Base-by-base conservation (phyloP, 106 monocot species). In the Phalaenopsis equestris region DNA sequence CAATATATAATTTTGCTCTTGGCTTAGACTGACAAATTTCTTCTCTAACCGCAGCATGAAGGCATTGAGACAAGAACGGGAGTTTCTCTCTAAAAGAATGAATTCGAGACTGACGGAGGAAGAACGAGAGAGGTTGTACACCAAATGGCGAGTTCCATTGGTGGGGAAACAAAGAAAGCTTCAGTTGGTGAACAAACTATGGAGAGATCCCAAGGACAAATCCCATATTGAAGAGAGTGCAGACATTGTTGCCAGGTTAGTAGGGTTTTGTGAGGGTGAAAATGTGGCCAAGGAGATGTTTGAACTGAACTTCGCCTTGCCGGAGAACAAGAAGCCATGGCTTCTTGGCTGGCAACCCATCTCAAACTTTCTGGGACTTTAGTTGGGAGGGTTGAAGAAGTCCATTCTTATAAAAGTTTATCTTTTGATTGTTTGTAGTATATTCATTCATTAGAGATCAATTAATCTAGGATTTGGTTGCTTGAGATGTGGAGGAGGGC, bases 221-320 rank as follows among this genome's bases (percentile, higher is more conserved):
- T 72, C 72, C 9, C 94, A 99, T 78, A 88, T 99, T 4, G 91
- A 92, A 46, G 92, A 93, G 70, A 99, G 98, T 58, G 98, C 94
- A 12, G 89, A 99, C 41, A 84, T 99, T 16, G 98, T 99, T 77
- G 98, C 98, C 11, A 86, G 86, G 41, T 65, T 99, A 78, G 98
- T 99, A 1, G 98, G 92, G 23, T 94, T 98, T 76, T 90, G 94
- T 75, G 97, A 98, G 38, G 86, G 90, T 79, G 94, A 92, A 19
- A 92, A 89, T 80, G 81, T 88, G 65, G 82, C 88, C n/a, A 94
- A 91, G 77, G 97, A 98, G 81, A 98, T 98, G 97, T 98, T 98
- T 42, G 94, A 94, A 86, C 89, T 98, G 37, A 98, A 98, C 80
- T 92, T 94, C 65, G 82, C 94, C 24, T 55, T 88, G 56, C 97